These are phyloP conservation scores for Cyamopsis tetragonoloba DNA, from an alignment of 306 rosid genomes.

Conservation along the genomic window DNA sequence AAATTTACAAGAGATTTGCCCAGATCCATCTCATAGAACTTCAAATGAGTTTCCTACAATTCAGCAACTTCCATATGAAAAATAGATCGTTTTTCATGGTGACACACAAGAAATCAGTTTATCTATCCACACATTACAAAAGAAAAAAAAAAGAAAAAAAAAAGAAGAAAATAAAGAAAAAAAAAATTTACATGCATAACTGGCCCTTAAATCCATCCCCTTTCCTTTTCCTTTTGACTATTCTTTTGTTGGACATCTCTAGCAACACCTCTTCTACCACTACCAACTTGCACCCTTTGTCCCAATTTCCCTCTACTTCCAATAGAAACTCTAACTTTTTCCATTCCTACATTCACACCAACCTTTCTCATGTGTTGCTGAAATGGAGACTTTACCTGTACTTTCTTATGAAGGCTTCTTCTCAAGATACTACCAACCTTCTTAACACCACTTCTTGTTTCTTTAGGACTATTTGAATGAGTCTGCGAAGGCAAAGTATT, in stretches of 20 bases:
- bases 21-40: neutral
- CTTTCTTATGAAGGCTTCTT: constrained; percentile 69
- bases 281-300: constrained; percentile 54
- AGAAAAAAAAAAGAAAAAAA: neutral
- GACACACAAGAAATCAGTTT: constrained; percentile 34
- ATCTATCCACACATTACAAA: constrained; percentile 40
- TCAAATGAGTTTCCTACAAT: neutral
- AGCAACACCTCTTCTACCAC: constrained; percentile 48
- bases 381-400: constrained; percentile 61
- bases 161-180: neutral
- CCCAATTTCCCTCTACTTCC: constrained; percentile 73
- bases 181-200: too few species aligned
- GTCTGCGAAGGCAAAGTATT: constrained; percentile 45
- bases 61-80: constrained; percentile 24
- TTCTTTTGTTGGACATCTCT: constrained; percentile 65
- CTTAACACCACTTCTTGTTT: constrained; percentile 51
- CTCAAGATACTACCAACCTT: constrained; percentile 64
- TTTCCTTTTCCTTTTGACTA: constrained; percentile 78
- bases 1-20: neutral
- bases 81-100: constrained; percentile 23
- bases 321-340: constrained; percentile 82
- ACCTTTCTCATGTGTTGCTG: constrained; percentile 69
- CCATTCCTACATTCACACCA: constrained; percentile 81
- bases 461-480: constrained; percentile 68
- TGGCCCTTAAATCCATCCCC: constrained; percentile 66